Conservation (phyloP, 2,329 filamentous ascomycete genomes). For the Hymenoscyphus infarciens region DNA sequence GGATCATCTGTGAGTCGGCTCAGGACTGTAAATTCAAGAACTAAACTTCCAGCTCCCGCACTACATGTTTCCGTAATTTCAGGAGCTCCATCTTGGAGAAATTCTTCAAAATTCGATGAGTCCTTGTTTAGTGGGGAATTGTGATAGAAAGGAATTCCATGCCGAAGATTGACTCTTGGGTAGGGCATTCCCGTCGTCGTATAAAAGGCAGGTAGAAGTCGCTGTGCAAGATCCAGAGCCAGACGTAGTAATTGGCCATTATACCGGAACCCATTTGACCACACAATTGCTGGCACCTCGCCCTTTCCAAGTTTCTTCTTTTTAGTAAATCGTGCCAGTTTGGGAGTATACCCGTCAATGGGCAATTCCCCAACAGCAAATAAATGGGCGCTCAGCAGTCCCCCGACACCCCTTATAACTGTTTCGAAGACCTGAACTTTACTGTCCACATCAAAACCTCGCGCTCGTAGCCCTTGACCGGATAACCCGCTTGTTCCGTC, state of each 20-base stretch:
- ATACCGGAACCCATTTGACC: conserved; percentile 77
- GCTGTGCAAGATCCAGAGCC: conserved; percentile 77
- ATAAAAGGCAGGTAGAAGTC: conserved; percentile 87
- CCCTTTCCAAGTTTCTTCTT: conserved; percentile 40
- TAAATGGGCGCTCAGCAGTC: conserved; percentile 85
- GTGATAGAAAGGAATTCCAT: conserved; percentile 87
- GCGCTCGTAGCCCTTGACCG: conserved; percentile 67
- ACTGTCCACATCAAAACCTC: conserved; percentile 91
- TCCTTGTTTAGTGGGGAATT: conserved; percentile 75
- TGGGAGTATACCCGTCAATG: conserved; percentile 70
- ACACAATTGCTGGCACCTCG: conserved; percentile 56
- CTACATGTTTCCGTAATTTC: conserved; percentile 97
- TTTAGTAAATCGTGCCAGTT: conserved; percentile 13
- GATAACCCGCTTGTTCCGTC: conserved; percentile 69
- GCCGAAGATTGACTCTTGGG: conserved; percentile 84
- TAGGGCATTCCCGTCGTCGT: conserved; percentile 90
- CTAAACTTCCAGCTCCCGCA: conserved; percentile 91
- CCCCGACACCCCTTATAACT: conserved; percentile 88
- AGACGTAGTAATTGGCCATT: conserved; percentile 88
- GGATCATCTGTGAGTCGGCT: conserved; percentile 82
- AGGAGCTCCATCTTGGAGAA: conserved; percentile 29
- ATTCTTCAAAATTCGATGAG: conserved; percentile 38
- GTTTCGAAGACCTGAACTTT: conserved; percentile 99
- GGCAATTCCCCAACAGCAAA: conserved; percentile 90
- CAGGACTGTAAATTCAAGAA: conserved; percentile 87